Percentiles rank a stretch among this genome's conserved stretches.
Evolutionary conservation across 2,329 filamentous ascomycete species (phyloP).

Genomic region (Pyricularia grisea): DNA sequence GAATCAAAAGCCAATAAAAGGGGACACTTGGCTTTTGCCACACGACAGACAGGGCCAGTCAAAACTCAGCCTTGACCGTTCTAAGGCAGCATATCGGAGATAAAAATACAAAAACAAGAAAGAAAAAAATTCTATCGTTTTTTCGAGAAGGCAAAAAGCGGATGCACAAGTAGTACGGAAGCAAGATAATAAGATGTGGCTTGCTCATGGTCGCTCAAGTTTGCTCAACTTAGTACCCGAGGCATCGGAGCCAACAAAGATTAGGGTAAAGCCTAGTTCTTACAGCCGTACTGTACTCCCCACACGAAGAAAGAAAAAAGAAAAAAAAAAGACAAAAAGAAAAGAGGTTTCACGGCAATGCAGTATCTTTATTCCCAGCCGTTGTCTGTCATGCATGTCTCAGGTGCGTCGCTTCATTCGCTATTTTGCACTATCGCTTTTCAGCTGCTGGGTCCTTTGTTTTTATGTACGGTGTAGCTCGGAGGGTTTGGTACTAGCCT

Average conservation of each 20-base stretch:
- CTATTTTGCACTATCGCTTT: not conserved
- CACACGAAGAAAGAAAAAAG: too few relatives aligned
- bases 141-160: not conserved
- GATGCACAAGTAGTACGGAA: not conserved
- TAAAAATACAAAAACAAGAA: not conserved
- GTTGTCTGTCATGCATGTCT: not conserved
- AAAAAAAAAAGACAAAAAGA: too few relatives aligned
- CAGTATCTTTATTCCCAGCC: not conserved
- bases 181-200: not conserved
- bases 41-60: not conserved
- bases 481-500: not conserved
- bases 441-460: not conserved
- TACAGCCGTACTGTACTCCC: too few relatives aligned
- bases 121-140: not conserved
- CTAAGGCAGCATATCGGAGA: not conserved
- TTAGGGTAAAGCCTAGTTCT: not conserved
- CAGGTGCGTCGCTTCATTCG: not conserved
- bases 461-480: not conserved
- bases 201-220: not conserved
- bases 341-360: too few relatives aligned
- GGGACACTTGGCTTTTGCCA: not conserved
- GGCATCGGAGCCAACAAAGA: not conserved
- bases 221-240: not conserved
- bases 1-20: not conserved
- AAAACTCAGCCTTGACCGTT: not conserved